phyloP scores from a whole-genome alignment of 495 filamentous ascomycete genomes.

The Talaromyces proteolyticus region DNA sequence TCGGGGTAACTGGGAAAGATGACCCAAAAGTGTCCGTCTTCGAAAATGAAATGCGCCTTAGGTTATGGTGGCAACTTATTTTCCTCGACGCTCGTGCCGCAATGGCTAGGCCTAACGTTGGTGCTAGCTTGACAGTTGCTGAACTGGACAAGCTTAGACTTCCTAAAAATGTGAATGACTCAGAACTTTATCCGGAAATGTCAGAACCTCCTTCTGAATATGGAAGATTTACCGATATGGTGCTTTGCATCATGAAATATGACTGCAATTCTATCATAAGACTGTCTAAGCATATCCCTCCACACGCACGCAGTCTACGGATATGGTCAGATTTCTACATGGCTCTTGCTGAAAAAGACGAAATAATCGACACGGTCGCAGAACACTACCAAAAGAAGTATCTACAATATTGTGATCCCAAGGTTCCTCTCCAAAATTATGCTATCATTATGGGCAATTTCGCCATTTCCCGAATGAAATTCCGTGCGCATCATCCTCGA shows the following conservation, averaged over 20 bases:
- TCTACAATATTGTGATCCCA: neutral
- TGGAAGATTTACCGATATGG: slow-evolving; percentile 29
- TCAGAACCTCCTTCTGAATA: slow-evolving; percentile 11
- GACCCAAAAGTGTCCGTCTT: slow-evolving; percentile 46
- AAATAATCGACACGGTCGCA: neutral
- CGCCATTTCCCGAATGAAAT: neutral
- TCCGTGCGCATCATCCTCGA: neutral
- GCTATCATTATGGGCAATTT: neutral
- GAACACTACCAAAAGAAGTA: neutral
- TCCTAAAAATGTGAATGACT: slow-evolving; percentile 22
- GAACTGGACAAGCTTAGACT: slow-evolving; percentile 22
- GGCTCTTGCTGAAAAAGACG: neutral
- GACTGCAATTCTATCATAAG: neutral
- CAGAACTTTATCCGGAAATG: slow-evolving; percentile 20
- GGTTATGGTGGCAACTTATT: slow-evolving; percentile 64
- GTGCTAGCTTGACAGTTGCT: slow-evolving; percentile 35
- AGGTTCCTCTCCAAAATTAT: neutral
- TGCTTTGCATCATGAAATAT: neutral
- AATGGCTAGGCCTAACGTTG: slow-evolving; percentile 52
- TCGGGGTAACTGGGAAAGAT: slow-evolving; percentile 40
- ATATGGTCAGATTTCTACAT: neutral
- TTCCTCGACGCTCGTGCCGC: slow-evolving; percentile 55
- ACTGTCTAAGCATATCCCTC: neutral
- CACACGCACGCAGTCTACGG: neutral
- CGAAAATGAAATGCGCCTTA: slow-evolving; percentile 59